Evolutionary conservation across 257 asterid genomes (phyloP).

Genomic region (Knoxia roxburghii): DNA sequence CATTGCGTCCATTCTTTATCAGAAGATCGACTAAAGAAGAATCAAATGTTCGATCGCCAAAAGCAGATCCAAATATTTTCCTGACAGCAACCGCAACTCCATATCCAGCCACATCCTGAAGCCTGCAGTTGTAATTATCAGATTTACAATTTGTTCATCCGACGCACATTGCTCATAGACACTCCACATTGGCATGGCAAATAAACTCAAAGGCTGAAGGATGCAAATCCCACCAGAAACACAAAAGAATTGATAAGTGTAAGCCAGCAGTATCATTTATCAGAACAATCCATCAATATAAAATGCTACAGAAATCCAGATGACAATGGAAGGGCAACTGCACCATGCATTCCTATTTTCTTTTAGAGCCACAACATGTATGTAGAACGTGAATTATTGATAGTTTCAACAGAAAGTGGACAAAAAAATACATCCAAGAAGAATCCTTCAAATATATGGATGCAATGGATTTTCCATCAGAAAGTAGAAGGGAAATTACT

Average conservation of each 20-base stretch:
- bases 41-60: constrained; percentile 64
- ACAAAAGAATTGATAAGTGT: not conserved
- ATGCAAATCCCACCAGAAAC: not conserved
- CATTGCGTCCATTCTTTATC: constrained; percentile 78
- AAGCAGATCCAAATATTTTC: constrained; percentile 48
- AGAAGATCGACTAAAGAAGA: constrained; percentile 77
- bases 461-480: not conserved
- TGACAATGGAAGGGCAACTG: not conserved
- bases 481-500: constrained; percentile 44
- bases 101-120: constrained; percentile 92
- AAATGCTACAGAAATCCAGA: not conserved
- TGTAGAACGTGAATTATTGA: not conserved
- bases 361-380: not conserved
- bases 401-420: not conserved
- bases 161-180: not conserved
- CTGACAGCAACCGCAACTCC: constrained; percentile 75
- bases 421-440: not conserved
- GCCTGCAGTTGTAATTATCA: constrained; percentile 45
- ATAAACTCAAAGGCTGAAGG: not conserved
- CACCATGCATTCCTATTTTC: not conserved
- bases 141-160: not conserved
- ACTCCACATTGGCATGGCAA: not conserved
- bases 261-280: not conserved
- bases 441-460: not conserved
- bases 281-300: not conserved